Evolutionary conservation across 1,284 basidiomycete species (phyloP).

Genomic region (Ustilago esculenta): DNA sequence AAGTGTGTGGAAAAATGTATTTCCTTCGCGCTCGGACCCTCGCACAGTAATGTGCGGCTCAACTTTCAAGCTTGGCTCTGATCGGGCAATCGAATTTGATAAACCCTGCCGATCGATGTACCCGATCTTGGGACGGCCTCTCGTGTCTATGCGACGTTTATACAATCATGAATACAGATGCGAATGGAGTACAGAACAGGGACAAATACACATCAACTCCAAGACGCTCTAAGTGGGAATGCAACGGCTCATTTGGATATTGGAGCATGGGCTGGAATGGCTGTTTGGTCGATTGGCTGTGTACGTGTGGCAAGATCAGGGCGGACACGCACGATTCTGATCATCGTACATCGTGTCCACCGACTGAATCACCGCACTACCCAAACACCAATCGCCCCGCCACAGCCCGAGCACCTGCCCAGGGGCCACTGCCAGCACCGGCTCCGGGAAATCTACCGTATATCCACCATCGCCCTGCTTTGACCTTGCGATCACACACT

Average conservation of each 20-base stretch:
- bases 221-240: too few species aligned
- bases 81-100: slow-evolving; percentile 1
- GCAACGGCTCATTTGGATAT: too few species aligned
- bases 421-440: slow-evolving; percentile 77
- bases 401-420: slow-evolving; percentile 84
- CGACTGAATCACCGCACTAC: slow-evolving; percentile 76
- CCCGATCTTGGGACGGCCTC: too few species aligned
- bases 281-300: too few species aligned
- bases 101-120: neutral
- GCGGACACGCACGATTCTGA: neutral
- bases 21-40: neutral
- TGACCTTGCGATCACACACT: slow-evolving; percentile 69
- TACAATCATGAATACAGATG: too few species aligned
- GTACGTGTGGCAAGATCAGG: too few species aligned
- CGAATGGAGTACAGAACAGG: too few species aligned
- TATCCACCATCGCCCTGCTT: slow-evolving; percentile 5
- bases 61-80: neutral
- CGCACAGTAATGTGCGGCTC: neutral
- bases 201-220: too few species aligned
- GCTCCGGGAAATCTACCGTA: slow-evolving; percentile 71
- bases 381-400: slow-evolving; percentile 80
- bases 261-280: too few species aligned
- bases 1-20: slow-evolving; percentile 6
- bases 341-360: slow-evolving; percentile 48
- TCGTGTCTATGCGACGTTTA: too few species aligned